These are phyloP conservation scores for Pulveroboletus sp. DNA, from an alignment of 768 basidiomycete species.

Conservation along the genomic window DNA sequence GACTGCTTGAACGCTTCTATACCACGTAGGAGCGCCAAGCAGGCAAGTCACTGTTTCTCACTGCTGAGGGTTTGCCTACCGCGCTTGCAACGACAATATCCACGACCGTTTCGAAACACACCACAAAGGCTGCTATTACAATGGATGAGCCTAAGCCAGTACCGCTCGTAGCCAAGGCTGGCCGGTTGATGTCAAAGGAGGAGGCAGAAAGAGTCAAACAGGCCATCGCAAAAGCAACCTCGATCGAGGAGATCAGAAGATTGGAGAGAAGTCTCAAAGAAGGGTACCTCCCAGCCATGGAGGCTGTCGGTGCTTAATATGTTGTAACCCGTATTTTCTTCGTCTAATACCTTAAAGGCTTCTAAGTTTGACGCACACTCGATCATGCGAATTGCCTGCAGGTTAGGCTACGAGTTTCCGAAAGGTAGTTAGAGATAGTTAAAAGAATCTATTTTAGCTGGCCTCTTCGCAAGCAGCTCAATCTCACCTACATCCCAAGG, in stretches of 20 bases:
- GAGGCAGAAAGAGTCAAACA: slow-evolving; percentile 84
- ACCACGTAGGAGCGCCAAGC: slow-evolving; percentile 68
- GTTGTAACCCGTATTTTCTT: slow-evolving; percentile 33
- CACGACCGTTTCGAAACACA: slow-evolving; percentile 62
- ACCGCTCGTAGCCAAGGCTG: slow-evolving; percentile 59
- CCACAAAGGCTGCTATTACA: slow-evolving; percentile 59
- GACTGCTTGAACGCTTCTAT: slow-evolving; percentile 27
- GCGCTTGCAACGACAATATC: slow-evolving; percentile 77
- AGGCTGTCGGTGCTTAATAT: slow-evolving; percentile 69
- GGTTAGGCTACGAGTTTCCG: not conserved
- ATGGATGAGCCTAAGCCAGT: slow-evolving; percentile 75
- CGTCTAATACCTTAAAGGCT: slow-evolving; percentile 18
- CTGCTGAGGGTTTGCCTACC: slow-evolving; percentile 73
- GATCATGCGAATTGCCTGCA: not conserved
- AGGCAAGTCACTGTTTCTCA: slow-evolving; percentile 73
- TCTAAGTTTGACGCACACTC: not conserved
- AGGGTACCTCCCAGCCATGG: slow-evolving; percentile 77
- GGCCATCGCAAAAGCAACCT: slow-evolving; percentile 87
- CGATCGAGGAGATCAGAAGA: slow-evolving; percentile 82
- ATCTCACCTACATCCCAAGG: slow-evolving; percentile 52
- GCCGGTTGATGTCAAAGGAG: slow-evolving; percentile 86
- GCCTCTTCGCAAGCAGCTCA: slow-evolving; percentile 29
- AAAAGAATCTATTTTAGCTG: not conserved
- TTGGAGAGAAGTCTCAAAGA: slow-evolving; percentile 80
- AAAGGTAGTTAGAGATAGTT: not conserved